Percentiles rank a stretch among this genome's conserved stretches.
phyloP scores from a whole-genome alignment of 805 yeast species.

The Teunomyces funiuensis region DNA sequence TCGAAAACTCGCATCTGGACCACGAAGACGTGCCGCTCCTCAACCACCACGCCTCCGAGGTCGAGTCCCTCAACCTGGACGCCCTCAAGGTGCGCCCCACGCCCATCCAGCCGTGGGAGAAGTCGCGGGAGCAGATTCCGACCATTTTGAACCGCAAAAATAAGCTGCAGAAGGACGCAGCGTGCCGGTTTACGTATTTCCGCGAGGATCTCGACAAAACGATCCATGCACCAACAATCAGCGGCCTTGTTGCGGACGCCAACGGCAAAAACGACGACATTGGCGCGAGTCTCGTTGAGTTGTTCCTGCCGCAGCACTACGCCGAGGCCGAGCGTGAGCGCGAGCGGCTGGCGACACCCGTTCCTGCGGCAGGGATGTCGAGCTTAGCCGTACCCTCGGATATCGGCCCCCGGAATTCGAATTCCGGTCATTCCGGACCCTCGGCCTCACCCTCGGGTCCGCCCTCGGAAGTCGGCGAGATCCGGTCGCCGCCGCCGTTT shows the following conservation, averaged over 20 bases:
- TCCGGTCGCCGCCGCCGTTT: constrained; percentile 25
- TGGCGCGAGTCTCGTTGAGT: constrained; percentile 51
- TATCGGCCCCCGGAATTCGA: too few relatives aligned
- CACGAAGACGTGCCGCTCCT: constrained; percentile 22
- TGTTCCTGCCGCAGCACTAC: constrained; percentile 53
- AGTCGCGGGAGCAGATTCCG: constrained; percentile 25
- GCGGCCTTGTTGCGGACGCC: constrained; percentile 54
- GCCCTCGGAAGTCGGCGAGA: constrained; percentile 8
- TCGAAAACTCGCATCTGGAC: neutral
- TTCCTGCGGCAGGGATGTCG: neutral
- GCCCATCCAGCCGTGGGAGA: constrained; percentile 73
- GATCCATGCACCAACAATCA: constrained; percentile 82
- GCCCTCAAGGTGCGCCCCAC: constrained; percentile 66
- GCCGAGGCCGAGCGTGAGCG: constrained; percentile 9
- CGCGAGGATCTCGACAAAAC: constrained; percentile 89
- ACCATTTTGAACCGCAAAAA: constrained; percentile 25
- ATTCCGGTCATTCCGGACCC: neutral
- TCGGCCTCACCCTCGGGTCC: constrained; percentile 10
- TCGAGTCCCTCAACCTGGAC: constrained; percentile 41
- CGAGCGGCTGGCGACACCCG: constrained; percentile 3
- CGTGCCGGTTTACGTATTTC: constrained; percentile 83
- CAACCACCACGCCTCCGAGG: constrained; percentile 32
- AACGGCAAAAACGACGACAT: constrained; percentile 1
- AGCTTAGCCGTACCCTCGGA: neutral
- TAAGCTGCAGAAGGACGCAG: constrained; percentile 2